These are phyloP conservation scores for Puccinellia tenuiflora DNA, from an alignment of 176 grass and related monocot genomes.

Conservation along the genomic window DNA sequence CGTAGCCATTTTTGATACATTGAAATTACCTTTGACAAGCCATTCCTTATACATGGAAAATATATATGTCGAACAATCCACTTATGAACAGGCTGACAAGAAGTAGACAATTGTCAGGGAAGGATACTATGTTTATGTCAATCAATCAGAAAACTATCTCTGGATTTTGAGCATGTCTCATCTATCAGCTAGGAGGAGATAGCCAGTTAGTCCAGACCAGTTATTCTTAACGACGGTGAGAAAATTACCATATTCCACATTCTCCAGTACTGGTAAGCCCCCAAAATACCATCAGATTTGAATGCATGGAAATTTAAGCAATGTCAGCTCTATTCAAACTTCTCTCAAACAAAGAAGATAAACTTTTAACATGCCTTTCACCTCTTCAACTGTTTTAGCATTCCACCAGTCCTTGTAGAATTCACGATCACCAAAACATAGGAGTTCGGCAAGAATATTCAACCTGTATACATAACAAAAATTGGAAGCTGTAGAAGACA, in stretches of 20 bases:
- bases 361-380: slow-evolving; percentile 25
- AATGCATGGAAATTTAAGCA: slow-evolving; percentile 27
- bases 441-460: slow-evolving; percentile 92
- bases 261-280: slow-evolving; percentile 82
- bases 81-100: slow-evolving; percentile 90
- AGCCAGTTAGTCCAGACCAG: background rate
- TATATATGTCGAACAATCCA: slow-evolving; percentile 94
- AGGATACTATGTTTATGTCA: slow-evolving; percentile 2
- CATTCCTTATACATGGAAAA: slow-evolving; percentile 87
- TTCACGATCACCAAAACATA: slow-evolving; percentile 90
- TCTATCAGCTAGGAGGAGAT: background rate
- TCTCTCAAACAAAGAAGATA: background rate
- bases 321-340: slow-evolving; percentile 32
- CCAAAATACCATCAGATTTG: slow-evolving; percentile 21
- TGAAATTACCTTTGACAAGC: slow-evolving; percentile 67
- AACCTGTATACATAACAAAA: slow-evolving; percentile 46
- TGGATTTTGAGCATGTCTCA: background rate
- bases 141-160: slow-evolving; percentile 9
- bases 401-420: slow-evolving; percentile 99
- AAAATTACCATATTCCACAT: slow-evolving; percentile 98
- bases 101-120: slow-evolving; percentile 32
- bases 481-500: slow-evolving; percentile 2
- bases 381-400: slow-evolving; percentile 98
- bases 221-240: background rate
- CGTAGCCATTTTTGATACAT: background rate